Conservation (phyloP, 192 early-diverging fungal genomes). For the Umbelopsis vinacea region DNA sequence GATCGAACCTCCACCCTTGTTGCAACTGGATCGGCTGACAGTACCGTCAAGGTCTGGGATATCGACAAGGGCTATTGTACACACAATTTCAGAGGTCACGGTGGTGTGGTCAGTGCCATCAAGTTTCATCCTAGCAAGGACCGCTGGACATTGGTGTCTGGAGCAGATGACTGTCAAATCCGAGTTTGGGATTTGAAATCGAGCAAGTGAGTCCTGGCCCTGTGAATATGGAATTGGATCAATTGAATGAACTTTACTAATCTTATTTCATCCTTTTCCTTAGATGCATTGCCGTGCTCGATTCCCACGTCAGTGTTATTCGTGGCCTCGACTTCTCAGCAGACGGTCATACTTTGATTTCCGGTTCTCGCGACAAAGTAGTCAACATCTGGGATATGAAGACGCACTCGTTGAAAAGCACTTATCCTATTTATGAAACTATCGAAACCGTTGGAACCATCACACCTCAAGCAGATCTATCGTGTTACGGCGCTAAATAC, state of each 20-base stretch:
- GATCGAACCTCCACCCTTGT: conserved; percentile 89
- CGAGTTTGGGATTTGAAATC: conserved; percentile 87
- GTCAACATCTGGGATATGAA: conserved; percentile 88
- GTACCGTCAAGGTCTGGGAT: conserved; percentile 96
- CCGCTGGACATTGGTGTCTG: conserved; percentile 77
- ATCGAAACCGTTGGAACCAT: conserved; percentile 86
- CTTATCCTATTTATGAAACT: conserved; percentile 87
- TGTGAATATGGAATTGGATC: too few relatives aligned
- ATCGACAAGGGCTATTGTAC: conserved; percentile 91
- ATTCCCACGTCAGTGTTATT: conserved; percentile 89
- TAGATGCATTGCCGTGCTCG: conserved; percentile 74
- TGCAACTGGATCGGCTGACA: conserved; percentile 96
- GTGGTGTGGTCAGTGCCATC: conserved; percentile 83
- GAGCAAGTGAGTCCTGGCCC: conserved; percentile 53
- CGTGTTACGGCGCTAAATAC: conserved; percentile 40
- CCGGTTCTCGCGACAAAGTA: conserved; percentile 90
- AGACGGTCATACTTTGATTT: conserved; percentile 73
- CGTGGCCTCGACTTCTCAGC: conserved; percentile 84
- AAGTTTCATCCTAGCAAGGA: conserved; percentile 75
- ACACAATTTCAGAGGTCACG: conserved; percentile 94
- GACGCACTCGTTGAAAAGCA: conserved; percentile 66
- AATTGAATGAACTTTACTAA: too few relatives aligned
- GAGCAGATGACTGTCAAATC: conserved; percentile 89
- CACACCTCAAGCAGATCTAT: conserved; percentile 41
- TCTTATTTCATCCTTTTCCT: background rate